Percentiles rank a stretch among this genome's conserved stretches.
Conservation (phyloP, 1,139 yeast species). For the Kluyveromyces sp. region DNA sequence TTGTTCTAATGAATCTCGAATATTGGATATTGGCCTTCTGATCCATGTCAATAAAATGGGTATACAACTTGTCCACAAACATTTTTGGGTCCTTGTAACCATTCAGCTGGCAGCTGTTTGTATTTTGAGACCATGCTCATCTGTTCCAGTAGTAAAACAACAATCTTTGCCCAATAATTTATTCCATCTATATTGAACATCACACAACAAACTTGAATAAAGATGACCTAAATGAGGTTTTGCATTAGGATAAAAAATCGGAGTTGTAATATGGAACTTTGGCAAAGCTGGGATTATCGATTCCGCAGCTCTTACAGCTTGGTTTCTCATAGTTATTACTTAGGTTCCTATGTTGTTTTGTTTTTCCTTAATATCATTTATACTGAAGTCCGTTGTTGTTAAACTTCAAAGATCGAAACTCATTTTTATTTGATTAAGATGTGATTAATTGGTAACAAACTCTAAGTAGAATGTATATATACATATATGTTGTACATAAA, state of each 20-base stretch:
- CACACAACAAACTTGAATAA: conserved; percentile 80
- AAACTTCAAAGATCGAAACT: too few relatives aligned
- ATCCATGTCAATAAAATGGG: conserved; percentile 59
- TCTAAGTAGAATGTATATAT: not conserved
- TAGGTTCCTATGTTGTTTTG: not conserved
- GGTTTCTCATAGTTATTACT: not conserved
- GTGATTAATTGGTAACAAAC: too few relatives aligned
- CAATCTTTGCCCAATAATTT: conserved; percentile 37
- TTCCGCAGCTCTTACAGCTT: not conserved
- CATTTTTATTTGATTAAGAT: too few relatives aligned
- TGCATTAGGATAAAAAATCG: conserved; percentile 95
- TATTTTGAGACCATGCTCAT: conserved; percentile 93
- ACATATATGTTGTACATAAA: not conserved
- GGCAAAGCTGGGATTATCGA: not conserved
- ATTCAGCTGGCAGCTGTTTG: conserved; percentile 62
- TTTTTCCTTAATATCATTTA: too few relatives aligned
- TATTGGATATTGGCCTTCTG: conserved; percentile 46
- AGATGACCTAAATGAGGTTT: conserved; percentile 91
- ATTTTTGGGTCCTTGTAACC: conserved; percentile 44
- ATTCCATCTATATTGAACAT: conserved; percentile 71
- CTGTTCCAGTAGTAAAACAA: conserved; percentile 83
- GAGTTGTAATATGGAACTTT: conserved; percentile 62
- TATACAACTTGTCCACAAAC: conserved; percentile 66
- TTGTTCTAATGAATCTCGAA: conserved; percentile 82
- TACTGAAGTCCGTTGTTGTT: too few relatives aligned